Conservation (phyloP, 1,284 basidiomycete species). For the Fomitopsis pinicola region DNA sequence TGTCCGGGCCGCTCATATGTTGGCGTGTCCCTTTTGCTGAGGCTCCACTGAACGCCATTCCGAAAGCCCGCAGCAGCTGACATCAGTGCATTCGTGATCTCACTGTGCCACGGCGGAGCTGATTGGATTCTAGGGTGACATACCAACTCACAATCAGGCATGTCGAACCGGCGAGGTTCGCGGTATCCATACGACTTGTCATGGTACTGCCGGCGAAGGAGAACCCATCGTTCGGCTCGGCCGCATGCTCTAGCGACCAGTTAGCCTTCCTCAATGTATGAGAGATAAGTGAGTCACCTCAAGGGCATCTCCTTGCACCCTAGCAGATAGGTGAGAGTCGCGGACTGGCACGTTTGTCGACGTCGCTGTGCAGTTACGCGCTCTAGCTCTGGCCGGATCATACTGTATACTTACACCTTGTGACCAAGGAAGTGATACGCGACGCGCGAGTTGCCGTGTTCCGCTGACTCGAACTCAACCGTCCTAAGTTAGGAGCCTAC, state of each 20-base stretch:
- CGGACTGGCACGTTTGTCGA: neutral
- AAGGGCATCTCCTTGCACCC: neutral
- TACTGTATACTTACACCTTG: too few relatives aligned
- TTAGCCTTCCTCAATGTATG: neutral
- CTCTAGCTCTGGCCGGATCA: neutral
- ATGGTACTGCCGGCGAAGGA: conserved; percentile 46
- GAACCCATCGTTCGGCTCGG: neutral
- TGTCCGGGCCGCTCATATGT: too few relatives aligned
- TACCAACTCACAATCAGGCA: conserved; percentile 71
- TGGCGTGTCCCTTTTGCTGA: too few relatives aligned
- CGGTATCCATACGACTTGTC: conserved; percentile 83
- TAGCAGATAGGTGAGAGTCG: neutral
- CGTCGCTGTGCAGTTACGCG: too few relatives aligned
- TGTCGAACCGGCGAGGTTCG: conserved; percentile 54
- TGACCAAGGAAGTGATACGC: neutral
- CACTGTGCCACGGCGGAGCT: neutral
- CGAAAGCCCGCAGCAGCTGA: too few relatives aligned
- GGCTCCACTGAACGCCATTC: too few relatives aligned
- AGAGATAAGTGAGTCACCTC: neutral
- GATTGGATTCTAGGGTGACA: neutral
- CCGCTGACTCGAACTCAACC: too few relatives aligned
- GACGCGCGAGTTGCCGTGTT: too few relatives aligned
- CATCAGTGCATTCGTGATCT: neutral
- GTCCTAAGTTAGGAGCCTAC: too few relatives aligned
- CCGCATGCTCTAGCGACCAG: neutral